A percentile compares a stretch with the other conserved stretches of the same genome.
Conservation (phyloP, 2,329 filamentous ascomycete genomes). For the Leptoxyphium fumago region DNA sequence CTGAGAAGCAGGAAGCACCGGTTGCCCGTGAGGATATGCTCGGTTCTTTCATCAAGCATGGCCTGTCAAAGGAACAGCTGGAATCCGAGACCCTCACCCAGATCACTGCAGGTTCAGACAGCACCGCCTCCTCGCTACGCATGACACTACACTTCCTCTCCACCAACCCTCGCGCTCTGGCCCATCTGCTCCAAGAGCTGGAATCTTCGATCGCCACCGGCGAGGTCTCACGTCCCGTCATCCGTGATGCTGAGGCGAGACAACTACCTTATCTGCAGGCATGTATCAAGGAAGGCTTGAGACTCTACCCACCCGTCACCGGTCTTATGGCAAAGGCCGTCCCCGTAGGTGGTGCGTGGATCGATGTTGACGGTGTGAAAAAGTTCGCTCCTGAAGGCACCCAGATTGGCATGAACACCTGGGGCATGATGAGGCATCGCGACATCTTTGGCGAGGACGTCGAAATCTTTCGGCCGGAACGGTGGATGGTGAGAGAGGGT, state of each 20-base stretch:
- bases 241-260: constrained; percentile 33
- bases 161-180: constrained; percentile 33
- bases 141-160: constrained; percentile 38
- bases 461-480: constrained; percentile 24
- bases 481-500: constrained; percentile 19
- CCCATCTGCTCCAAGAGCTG: constrained; percentile 33
- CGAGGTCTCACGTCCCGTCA: constrained; percentile 28
- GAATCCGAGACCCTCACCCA: constrained; percentile 31
- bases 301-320: constrained; percentile 30
- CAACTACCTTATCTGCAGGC: constrained; percentile 31
- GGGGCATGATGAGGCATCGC: constrained; percentile 23
- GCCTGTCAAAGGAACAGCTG: constrained; percentile 26
- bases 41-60: constrained; percentile 35
- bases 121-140: constrained; percentile 41
- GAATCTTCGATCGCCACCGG: constrained; percentile 24
- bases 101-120: constrained; percentile 43
- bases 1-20: constrained; percentile 19
- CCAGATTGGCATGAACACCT: constrained; percentile 25
- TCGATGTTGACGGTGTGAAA: constrained; percentile 21
- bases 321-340: constrained; percentile 24
- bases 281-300: constrained; percentile 32
- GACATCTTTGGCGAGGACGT: constrained; percentile 24
- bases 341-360: constrained; percentile 18
- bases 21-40: constrained; percentile 36
- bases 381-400: constrained; percentile 23